Percentiles rank a stretch among this genome's conserved stretches.
These are phyloP conservation scores for Ottelia alismoides DNA, from an alignment of 106 monocot genomes.

Conservation along the genomic window DNA sequence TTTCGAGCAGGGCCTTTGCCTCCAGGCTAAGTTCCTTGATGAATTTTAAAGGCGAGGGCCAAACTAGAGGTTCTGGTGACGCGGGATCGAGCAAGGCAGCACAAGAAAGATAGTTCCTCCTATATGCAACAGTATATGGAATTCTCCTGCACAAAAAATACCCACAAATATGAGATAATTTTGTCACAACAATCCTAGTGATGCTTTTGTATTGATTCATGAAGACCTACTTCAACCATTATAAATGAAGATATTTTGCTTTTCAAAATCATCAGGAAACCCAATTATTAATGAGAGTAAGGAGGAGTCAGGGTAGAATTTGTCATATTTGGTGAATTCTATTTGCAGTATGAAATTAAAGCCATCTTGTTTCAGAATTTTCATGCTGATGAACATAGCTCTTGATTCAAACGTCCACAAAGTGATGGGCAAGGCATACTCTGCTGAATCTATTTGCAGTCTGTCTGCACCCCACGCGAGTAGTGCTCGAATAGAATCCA, in stretches of 20 bases:
- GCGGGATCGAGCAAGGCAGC: slow-evolving; percentile 84
- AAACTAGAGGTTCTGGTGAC: slow-evolving; percentile 67
- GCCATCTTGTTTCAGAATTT: not conserved
- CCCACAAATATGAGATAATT: not conserved
- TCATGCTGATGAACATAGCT: not conserved
- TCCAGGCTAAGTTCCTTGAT: slow-evolving; percentile 71
- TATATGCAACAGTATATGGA: slow-evolving; percentile 59
- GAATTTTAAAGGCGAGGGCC: slow-evolving; percentile 89
- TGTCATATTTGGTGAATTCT: not conserved
- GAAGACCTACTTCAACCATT: not conserved
- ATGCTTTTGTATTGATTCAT: not conserved
- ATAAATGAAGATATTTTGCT: not conserved
- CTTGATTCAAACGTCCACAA: not conserved
- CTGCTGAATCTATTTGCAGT: slow-evolving; percentile 69
- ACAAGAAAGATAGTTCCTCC: slow-evolving; percentile 45
- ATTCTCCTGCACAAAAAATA: slow-evolving; percentile 32
- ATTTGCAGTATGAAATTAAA: not conserved
- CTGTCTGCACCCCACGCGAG: slow-evolving; percentile 98
- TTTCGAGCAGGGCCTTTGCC: slow-evolving; percentile 57
- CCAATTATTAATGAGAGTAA: not conserved
- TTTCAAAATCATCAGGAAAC: not conserved
- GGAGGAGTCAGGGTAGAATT: not conserved
- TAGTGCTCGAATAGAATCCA: slow-evolving; percentile 77
- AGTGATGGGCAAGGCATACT: slow-evolving; percentile 22
- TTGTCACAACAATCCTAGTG: not conserved